Evolutionary conservation across 257 asterid genomes (phyloP).

Genomic region (Euphrasia confusa): DNA sequence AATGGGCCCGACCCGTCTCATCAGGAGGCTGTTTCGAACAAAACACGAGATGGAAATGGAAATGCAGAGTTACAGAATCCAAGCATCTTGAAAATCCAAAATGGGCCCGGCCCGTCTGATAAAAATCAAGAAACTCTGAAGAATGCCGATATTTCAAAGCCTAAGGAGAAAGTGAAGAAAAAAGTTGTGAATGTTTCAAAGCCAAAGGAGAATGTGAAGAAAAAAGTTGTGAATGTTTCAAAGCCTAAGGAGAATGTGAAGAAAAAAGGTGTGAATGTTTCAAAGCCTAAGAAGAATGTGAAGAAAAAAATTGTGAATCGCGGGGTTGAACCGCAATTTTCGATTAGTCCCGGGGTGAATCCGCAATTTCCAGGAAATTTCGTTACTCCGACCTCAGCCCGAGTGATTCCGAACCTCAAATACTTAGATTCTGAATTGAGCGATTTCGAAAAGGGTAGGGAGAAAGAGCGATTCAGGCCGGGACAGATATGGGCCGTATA

Average conservation of each 20-base stretch:
- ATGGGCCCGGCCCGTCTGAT: neutral
- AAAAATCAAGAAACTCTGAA: too few species aligned
- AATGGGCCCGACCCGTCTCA: too few species aligned
- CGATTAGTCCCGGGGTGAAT: neutral
- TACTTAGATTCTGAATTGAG: constrained; percentile 41
- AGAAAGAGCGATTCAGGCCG: constrained; percentile 26
- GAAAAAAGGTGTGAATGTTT: neutral
- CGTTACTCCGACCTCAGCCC: too few species aligned
- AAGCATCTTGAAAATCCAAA: too few species aligned
- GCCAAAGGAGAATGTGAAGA: constrained; percentile 13
- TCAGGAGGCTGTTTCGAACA: too few species aligned
- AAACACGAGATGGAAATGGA: too few species aligned
- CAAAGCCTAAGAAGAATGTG: too few species aligned
- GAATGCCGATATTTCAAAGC: neutral
- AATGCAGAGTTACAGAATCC: neutral
- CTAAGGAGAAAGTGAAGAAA: constrained; percentile 1
- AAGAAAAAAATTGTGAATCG: too few species aligned
- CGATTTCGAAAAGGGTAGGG: constrained; percentile 45
- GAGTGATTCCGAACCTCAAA: constrained; percentile 19
- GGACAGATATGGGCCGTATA: constrained; percentile 75
- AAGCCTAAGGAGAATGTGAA: too few species aligned
- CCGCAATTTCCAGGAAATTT: neutral
- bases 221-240: constrained; percentile 1
- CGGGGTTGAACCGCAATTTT: neutral
- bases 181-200: neutral